phyloP scores from a whole-genome alignment of 2,329 filamentous ascomycete genomes.

The Chrysoporthe austroafricana region DNA sequence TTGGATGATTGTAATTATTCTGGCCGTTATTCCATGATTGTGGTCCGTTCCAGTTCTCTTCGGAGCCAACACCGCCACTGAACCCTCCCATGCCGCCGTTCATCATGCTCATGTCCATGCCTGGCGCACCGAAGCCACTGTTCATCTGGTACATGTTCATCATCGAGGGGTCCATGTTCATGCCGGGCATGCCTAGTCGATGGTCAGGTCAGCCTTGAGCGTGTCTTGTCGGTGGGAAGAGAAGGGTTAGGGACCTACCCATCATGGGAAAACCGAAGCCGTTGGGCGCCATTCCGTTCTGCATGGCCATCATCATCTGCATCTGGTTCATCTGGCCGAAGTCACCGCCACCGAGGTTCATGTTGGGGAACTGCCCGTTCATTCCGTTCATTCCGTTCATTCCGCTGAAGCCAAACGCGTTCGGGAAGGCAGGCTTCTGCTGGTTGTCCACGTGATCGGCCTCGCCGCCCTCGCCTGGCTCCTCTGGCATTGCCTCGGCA shows the following conservation, averaged over 20 bases:
- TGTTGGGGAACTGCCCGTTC: conserved; percentile 58
- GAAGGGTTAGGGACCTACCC: conserved; percentile 64
- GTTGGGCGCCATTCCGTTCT: conserved; percentile 64
- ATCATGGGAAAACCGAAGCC: conserved; percentile 76
- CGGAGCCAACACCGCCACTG: conserved; percentile 68
- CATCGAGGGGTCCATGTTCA: conserved; percentile 81
- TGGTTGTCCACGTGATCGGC: conserved; percentile 38
- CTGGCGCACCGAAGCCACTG: conserved; percentile 72
- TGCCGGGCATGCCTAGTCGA: conserved; percentile 71
- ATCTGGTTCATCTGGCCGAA: conserved; percentile 66
- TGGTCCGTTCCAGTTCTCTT: conserved; percentile 80
- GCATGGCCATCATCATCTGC: conserved; percentile 80
- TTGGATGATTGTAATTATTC: conserved; percentile 89
- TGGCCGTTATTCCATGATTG: conserved; percentile 83
- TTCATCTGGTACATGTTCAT: conserved; percentile 77
- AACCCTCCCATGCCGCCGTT: conserved; percentile 81
- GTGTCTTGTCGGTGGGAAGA: neutral
- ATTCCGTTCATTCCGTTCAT: conserved; percentile 48
- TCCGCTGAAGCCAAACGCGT: conserved; percentile 40
- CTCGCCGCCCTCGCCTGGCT: conserved; percentile 37
- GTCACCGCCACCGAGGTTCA: conserved; percentile 67
- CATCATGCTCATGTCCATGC: conserved; percentile 76
- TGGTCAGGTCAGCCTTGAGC: conserved; percentile 11
- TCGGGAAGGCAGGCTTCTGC: conserved; percentile 33
- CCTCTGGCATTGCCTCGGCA: conserved; percentile 35